Conservation (phyloP, 805 yeast species). For the Sungouiella blattae region DNA sequence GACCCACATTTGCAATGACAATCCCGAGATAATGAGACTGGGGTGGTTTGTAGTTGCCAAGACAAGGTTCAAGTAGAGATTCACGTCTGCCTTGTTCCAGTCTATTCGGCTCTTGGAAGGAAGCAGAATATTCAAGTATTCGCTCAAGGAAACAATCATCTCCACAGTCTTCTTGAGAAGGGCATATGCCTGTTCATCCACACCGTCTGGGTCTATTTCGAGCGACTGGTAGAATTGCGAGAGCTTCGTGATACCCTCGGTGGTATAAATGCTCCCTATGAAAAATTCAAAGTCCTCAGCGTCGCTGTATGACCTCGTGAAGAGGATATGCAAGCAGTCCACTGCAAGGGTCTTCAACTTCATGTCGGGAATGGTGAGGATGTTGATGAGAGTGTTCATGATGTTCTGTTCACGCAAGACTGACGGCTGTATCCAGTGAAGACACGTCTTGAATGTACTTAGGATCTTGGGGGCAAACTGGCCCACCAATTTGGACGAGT, state of each 20-base stretch:
- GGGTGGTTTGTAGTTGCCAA: slow-evolving; percentile 79
- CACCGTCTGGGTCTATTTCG: slow-evolving; percentile 61
- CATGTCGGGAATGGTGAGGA: slow-evolving; percentile 57
- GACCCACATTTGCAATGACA: slow-evolving; percentile 93
- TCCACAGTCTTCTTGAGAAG: slow-evolving; percentile 87
- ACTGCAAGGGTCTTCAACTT: slow-evolving; percentile 77
- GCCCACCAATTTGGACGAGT: slow-evolving; percentile 25
- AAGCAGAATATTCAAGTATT: slow-evolving; percentile 56
- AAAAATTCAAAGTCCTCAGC: slow-evolving; percentile 71
- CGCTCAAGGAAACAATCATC: slow-evolving; percentile 84
- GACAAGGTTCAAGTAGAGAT: slow-evolving; percentile 68
- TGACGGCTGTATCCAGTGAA: slow-evolving; percentile 86
- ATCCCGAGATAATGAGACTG: slow-evolving; percentile 84
- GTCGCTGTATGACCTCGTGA: slow-evolving; percentile 70
- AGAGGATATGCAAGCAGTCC: slow-evolving; percentile 85
- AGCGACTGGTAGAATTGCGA: slow-evolving; percentile 59
- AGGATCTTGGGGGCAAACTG: slow-evolving; percentile 62
- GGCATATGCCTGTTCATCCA: slow-evolving; percentile 78
- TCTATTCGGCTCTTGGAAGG: slow-evolving; percentile 38
- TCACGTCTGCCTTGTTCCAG: slow-evolving; percentile 58
- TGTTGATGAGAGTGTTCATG: slow-evolving; percentile 56
- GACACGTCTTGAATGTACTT: slow-evolving; percentile 81
- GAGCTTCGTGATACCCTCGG: slow-evolving; percentile 71
- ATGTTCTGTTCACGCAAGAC: slow-evolving; percentile 67
- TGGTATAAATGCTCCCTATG: slow-evolving; percentile 71